These are phyloP conservation scores for Geotrichum cucujoidarum DNA, from an alignment of 1,139 yeast genomes.

Conservation along the genomic window DNA sequence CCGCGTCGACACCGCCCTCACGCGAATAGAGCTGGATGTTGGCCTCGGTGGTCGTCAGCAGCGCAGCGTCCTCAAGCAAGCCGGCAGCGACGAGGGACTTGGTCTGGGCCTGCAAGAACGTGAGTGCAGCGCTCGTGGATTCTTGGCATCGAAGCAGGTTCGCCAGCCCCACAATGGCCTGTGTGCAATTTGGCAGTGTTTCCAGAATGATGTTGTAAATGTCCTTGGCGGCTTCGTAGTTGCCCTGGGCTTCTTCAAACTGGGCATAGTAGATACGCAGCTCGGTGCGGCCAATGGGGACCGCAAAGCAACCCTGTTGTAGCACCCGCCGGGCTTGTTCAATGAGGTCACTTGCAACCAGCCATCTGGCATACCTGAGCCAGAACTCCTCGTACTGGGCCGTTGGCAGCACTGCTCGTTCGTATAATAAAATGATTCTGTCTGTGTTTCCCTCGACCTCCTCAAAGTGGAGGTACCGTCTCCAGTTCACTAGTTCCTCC, in stretches of 20 bases:
- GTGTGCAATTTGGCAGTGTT: conserved; percentile 32
- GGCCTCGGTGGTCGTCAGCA: conserved; percentile 19
- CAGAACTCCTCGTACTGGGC: conserved; percentile 55
- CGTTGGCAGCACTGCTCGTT: conserved; percentile 45
- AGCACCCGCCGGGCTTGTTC: conserved; percentile 29
- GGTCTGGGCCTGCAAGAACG: conserved; percentile 19
- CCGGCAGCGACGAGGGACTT: neutral
- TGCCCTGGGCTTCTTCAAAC: conserved; percentile 32
- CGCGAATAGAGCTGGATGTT: conserved; percentile 22
- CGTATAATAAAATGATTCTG: conserved; percentile 46
- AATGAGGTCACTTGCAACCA: conserved; percentile 25
- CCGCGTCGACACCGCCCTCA: conserved; percentile 23
- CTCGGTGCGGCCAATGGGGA: conserved; percentile 36
- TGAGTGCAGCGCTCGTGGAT: conserved; percentile 23
- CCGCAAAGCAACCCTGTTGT: conserved; percentile 32
- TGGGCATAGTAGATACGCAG: conserved; percentile 34
- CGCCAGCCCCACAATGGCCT: conserved; percentile 27
- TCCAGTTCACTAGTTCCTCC: conserved; percentile 56
- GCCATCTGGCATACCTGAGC: conserved; percentile 54
- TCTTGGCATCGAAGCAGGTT: conserved; percentile 17
- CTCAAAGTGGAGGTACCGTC: conserved; percentile 52
- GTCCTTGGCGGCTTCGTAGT: conserved; percentile 29
- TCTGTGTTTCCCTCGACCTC: conserved; percentile 38
- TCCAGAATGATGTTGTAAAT: conserved; percentile 30
- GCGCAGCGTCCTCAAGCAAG: conserved; percentile 16